Evolutionary conservation across 2,329 filamentous ascomycete genomes (phyloP), one percentile per base, ranked within the genome.

Genomic region (Beauveria scarabaeidicola): DNA sequence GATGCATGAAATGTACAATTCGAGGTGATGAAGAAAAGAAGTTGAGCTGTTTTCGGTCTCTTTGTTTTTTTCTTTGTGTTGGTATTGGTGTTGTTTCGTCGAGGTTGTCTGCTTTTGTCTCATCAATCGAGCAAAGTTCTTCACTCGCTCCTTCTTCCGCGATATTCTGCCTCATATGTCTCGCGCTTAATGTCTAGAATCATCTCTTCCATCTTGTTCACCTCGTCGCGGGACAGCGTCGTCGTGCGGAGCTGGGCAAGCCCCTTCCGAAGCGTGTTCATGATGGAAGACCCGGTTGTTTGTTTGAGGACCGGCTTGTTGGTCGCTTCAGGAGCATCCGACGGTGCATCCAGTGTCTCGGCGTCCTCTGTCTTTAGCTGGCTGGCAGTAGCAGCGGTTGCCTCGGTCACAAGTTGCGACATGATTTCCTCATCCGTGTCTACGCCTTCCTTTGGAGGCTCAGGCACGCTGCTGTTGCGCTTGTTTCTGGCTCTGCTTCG

Each of bases 151-250:
- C 48, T 63, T 61, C 79, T 72, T 41, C 82, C 80, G 62, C 88
- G 79, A 66, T 77, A 77, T 66, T 85, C 85, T 17, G 89, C 90
- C 59, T 86, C 83, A 69, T 88, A 89, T 55, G 92, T 79, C 70
- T 88, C 85, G 63, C 82, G 80, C 70, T 89, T 87, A 64, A 93
- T 83, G 70, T 93, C 88, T 76, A 92, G 90, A 69, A 94, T 78
- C 66, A 90, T 75, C 68, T 92, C 87, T 68, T 94, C 90, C 64
- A 94, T 79, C 69, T 87, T 80, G 61, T 85, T 80, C 57, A 91
- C 82, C 62, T 90, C 85, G 11, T 82, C 77, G 11, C 83, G 79
- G 17, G 84, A 84, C 46, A 95, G 73, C 17, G 81, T 77, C 23
- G 85, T 77, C 29, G 74, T 75, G 58, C 79, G 81, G 61, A 91